Base-by-base conservation (phyloP, 78 protist species). In the Polysphondylium violaceum region DNA sequence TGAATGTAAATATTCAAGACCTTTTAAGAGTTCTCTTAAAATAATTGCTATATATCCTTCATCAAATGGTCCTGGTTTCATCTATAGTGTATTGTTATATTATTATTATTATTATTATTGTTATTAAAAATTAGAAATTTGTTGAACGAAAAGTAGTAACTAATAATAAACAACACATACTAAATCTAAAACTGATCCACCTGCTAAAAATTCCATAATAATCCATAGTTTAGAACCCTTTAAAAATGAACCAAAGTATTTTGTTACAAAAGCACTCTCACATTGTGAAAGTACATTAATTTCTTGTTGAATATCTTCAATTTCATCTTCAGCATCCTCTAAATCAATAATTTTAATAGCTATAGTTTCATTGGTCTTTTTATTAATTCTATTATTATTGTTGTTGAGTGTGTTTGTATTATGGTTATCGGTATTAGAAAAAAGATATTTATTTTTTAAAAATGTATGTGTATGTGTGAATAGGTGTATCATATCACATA, bases 301-400 rank as follows among this genome's bases (percentile, higher is more conserved):
- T 83, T 97, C 99, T 71, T 96, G 92, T 88, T 96, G 96, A 51
- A 98, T 96, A 76, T 95, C 99, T 43, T 98, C 98, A 36, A 98
- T 96, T 67, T 98, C 99, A 40, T 98, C 99, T 65, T 97, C 97
- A 65, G 98, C 97, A 67, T 87, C 95, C 19, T 98, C 99, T 2
- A 98, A 90, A 61, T 98, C 97, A 29, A 98, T 98, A 12, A 97
- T 61, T 87, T 98, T 98, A 55, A 98, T 92, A 9, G 99, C 99
- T 6, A 98, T 98, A 4, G 56, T 27, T 36, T 68, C 56, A 23
- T 75, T 67, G 27, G 98, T 96, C 47, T 69, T 53, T 55, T 72
- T 97, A 83, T 96, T 77, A 4, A 68, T 44, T 6, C 98, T 95
- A 59, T 41, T n/a, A n/a, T n/a, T n/a, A n/a, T n/a, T n/a, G n/a